These are phyloP conservation scores for Suhomyces choctaworum DNA, from an alignment of 1,139 yeast genomes.

Conservation along the genomic window DNA sequence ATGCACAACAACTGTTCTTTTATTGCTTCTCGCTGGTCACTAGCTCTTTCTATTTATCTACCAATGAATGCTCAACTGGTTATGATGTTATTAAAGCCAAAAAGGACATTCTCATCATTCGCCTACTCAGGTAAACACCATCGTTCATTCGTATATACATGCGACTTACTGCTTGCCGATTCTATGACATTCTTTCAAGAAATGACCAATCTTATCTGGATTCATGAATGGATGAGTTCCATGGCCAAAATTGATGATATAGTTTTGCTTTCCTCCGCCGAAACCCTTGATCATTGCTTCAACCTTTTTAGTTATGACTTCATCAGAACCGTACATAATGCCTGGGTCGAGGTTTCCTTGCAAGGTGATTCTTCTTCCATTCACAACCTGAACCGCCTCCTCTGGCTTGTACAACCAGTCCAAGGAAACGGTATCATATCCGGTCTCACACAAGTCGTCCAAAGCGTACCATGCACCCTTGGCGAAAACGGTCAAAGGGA, in stretches of 20 bases:
- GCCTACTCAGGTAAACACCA: no score
- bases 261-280: slow-evolving; percentile 88
- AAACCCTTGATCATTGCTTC: slow-evolving; percentile 86
- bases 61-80: no score
- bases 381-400: slow-evolving; percentile 77
- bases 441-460: slow-evolving; percentile 79
- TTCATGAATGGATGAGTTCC: slow-evolving; percentile 98
- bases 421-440: slow-evolving; percentile 82
- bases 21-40: no score
- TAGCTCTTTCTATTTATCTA: no score
- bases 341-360: slow-evolving; percentile 98
- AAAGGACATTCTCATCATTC: no score
- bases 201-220: slow-evolving; percentile 82
- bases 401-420: slow-evolving; percentile 91
- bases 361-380: slow-evolving; percentile 74
- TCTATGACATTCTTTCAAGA: slow-evolving; percentile 85
- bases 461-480: slow-evolving; percentile 98
- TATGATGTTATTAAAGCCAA: no score
- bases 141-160: slow-evolving; percentile 6
- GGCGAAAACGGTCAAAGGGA: slow-evolving; percentile 89
- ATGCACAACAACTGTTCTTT: no score
- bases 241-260: slow-evolving; percentile 93
- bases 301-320: slow-evolving; percentile 74
- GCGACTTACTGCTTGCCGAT: slow-evolving; percentile 49
- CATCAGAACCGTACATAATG: slow-evolving; percentile 84